A percentile compares a stretch with the other conserved stretches of the same genome.
Evolutionary conservation across 257 asterid species (phyloP).

Genomic region (Solanum commersonii): DNA sequence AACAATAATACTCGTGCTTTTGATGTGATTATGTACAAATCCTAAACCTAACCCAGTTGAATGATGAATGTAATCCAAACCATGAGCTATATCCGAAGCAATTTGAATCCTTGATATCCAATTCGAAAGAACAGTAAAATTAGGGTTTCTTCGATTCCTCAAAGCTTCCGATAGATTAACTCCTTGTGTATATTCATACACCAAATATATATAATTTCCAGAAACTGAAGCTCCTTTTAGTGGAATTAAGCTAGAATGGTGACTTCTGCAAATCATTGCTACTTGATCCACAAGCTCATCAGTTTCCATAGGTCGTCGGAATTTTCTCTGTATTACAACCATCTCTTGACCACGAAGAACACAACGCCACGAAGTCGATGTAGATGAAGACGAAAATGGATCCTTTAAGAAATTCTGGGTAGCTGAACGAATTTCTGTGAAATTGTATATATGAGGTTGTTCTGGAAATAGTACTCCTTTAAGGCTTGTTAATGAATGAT

Average conservation of each 20-base stretch:
- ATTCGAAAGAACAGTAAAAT: constrained; percentile 53
- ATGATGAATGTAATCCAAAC: constrained; percentile 80
- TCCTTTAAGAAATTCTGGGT: constrained; percentile 38
- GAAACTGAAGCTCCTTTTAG: constrained; percentile 69
- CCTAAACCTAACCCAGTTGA: constrained; percentile 66
- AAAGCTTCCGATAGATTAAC: constrained; percentile 58
- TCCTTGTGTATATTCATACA: constrained; percentile 58
- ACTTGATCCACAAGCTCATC: constrained; percentile 48
- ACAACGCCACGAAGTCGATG: constrained; percentile 75
- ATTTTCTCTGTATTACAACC: constrained; percentile 49
- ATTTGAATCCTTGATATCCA: constrained; percentile 62
- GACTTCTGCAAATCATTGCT: constrained; percentile 52
- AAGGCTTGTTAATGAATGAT: constrained; percentile 32
- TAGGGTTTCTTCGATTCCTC: constrained; percentile 51
- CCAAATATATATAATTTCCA: constrained; percentile 50
- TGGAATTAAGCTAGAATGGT: constrained; percentile 72
- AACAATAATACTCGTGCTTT: constrained; percentile 56
- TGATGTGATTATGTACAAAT: constrained; percentile 78
- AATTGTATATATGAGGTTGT: constrained; percentile 46
- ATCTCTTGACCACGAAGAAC: constrained; percentile 33
- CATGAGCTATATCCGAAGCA: constrained; percentile 77
- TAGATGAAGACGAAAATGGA: constrained; percentile 44
- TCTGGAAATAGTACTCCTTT: constrained; percentile 36
- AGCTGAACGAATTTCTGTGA: constrained; percentile 54
- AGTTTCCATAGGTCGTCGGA: constrained; percentile 53